A percentile compares a stretch with the other conserved stretches of the same genome.
Conservation (phyloP, 305 asterid genomes). For the Solanum chacoense region DNA sequence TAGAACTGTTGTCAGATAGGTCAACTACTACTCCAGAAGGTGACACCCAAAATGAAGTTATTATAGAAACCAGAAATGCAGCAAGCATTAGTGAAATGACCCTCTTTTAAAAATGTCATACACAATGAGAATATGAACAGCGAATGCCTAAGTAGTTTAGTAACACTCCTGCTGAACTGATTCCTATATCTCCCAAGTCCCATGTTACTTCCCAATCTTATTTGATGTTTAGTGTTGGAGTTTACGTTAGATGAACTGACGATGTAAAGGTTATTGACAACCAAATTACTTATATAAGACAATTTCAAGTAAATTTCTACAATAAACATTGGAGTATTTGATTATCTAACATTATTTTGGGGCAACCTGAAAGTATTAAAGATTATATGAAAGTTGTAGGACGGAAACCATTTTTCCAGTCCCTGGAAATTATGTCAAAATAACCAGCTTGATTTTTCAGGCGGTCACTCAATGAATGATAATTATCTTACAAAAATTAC, state of each 20-base stretch:
- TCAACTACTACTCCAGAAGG: neutral
- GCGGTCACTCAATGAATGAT: neutral
- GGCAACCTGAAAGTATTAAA: neutral
- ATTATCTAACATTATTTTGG: neutral
- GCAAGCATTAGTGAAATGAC: neutral
- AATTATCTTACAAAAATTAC: neutral
- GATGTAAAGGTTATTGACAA: neutral
- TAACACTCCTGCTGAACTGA: neutral
- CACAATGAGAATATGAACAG: neutral
- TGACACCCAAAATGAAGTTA: neutral
- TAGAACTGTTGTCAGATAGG: neutral
- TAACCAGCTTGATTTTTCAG: neutral
- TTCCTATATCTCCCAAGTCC: neutral
- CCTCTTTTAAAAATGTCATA: neutral
- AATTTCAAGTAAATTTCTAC: neutral
- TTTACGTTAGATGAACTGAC: neutral
- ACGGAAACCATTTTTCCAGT: neutral
- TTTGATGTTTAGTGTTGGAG: neutral
- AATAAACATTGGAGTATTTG: neutral
- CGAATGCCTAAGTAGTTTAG: neutral
- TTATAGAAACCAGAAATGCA: neutral
- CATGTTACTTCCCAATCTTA: neutral
- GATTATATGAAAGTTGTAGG: neutral
- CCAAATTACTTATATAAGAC: neutral
- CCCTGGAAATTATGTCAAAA: neutral